These are phyloP conservation scores for Phytophthora sojae DNA, from an alignment of 352 stramenopile species.

Conservation along the genomic window DNA sequence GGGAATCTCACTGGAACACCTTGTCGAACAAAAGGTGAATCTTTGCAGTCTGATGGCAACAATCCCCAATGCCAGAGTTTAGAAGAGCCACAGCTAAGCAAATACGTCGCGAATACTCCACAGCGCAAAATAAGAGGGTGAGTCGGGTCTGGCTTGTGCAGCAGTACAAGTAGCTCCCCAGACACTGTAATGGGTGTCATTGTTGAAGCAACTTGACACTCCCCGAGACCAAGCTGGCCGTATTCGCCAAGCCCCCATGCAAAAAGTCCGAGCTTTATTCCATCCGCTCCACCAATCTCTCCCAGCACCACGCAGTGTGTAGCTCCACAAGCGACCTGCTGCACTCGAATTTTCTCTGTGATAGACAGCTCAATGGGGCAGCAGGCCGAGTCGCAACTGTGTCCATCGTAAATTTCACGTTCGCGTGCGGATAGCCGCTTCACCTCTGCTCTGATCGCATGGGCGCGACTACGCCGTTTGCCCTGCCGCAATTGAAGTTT, in stretches of 20 bases:
- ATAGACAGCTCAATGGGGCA: slow-evolving; percentile 13
- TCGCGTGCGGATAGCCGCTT: slow-evolving; percentile 27
- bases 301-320: slow-evolving; percentile 50
- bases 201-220: slow-evolving; percentile 19
- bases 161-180: slow-evolving; percentile 9
- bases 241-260: slow-evolving; percentile 51
- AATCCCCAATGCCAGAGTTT: slow-evolving; percentile 49
- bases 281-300: neutral
- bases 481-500: slow-evolving; percentile 21
- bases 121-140: slow-evolving; percentile 31
- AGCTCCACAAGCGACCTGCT: slow-evolving; percentile 47
- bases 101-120: slow-evolving; percentile 45
- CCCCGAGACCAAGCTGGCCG: slow-evolving; percentile 54
- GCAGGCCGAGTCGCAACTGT: slow-evolving; percentile 25
- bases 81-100: slow-evolving; percentile 26
- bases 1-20: slow-evolving; percentile 29
- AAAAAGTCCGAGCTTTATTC: slow-evolving; percentile 21
- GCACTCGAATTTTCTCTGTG: slow-evolving; percentile 20
- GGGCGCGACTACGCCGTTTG: slow-evolving; percentile 21
- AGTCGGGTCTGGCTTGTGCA: slow-evolving; percentile 10
- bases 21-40: slow-evolving; percentile 24
- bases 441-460: slow-evolving; percentile 22
- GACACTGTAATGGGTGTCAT: slow-evolving; percentile 33
- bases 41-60: slow-evolving; percentile 19
- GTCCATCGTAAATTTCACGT: slow-evolving; percentile 12